Percentiles rank a stretch among this genome's conserved stretches.
These are phyloP conservation scores for Backusella tuberculispora DNA, from an alignment of 192 early-diverging fungal species.

Conservation along the genomic window DNA sequence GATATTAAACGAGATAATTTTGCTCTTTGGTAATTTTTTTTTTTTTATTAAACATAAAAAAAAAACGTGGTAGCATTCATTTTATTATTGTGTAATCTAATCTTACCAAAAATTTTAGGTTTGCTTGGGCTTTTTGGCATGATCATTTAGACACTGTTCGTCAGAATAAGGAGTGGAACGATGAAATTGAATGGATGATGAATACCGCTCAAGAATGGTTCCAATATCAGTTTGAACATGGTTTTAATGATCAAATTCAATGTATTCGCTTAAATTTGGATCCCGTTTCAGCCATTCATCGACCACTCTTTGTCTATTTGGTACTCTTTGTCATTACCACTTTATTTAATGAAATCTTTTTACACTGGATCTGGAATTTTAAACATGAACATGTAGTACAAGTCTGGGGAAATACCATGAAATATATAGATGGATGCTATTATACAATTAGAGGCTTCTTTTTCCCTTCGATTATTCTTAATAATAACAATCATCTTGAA, in stretches of 20 bases:
- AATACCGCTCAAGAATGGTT: slow-evolving; percentile 39
- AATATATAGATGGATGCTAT: background rate
- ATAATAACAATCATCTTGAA: background rate
- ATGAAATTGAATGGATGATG: slow-evolving; percentile 51
- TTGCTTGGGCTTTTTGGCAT: slow-evolving; percentile 59
- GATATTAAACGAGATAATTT: slow-evolving; percentile 39
- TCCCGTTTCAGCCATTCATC: slow-evolving; percentile 55
- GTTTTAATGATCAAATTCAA: slow-evolving; percentile 46
- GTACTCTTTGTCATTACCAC: slow-evolving; percentile 36
- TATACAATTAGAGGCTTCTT: background rate
- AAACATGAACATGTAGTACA: background rate
- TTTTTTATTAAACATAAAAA: background rate
- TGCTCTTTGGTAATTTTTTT: slow-evolving; percentile 30
- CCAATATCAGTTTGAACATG: slow-evolving; percentile 44
- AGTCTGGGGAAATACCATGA: slow-evolving; percentile 25
- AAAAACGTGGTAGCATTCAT: slow-evolving; percentile 6
- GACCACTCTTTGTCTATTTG: slow-evolving; percentile 61
- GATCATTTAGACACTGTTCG: slow-evolving; percentile 41
- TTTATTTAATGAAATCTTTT: slow-evolving; percentile 27
- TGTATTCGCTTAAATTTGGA: slow-evolving; percentile 64
- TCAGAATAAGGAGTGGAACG: slow-evolving; percentile 30
- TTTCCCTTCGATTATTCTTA: background rate
- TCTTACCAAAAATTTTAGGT: slow-evolving; percentile 39
- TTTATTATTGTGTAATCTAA: slow-evolving; percentile 5
- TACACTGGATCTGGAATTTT: slow-evolving; percentile 25